Evolutionary conservation across 352 stramenopile genomes (phyloP).

Genomic region (Phytophthora ramorum): DNA sequence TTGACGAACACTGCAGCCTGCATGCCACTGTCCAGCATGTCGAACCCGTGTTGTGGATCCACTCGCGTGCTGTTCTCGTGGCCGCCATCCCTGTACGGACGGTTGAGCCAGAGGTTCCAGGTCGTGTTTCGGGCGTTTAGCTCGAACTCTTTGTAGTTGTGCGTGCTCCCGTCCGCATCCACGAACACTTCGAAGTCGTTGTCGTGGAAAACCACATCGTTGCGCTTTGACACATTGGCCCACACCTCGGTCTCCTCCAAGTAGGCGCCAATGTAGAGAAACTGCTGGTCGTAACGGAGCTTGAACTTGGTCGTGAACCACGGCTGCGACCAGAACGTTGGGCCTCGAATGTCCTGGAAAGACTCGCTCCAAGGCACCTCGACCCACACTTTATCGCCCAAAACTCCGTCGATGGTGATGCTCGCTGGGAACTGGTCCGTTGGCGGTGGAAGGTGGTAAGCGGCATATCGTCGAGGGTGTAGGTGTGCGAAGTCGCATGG

Average conservation of each 20-base stretch:
- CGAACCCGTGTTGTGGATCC: constrained; percentile 67
- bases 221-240: constrained; percentile 71
- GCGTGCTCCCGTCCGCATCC: constrained; percentile 71
- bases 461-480: constrained; percentile 47
- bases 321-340: constrained; percentile 65
- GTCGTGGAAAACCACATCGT: constrained; percentile 84
- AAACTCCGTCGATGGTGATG: constrained; percentile 57
- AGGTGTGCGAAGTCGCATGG: constrained; percentile 36
- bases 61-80: constrained; percentile 85
- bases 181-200: constrained; percentile 95
- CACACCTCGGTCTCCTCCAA: constrained; percentile 73
- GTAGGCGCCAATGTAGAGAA: constrained; percentile 78
- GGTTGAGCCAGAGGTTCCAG: constrained; percentile 91
- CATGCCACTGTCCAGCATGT: constrained; percentile 67
- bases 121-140: constrained; percentile 89
- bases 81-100: constrained; percentile 84
- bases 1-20: constrained; percentile 57
- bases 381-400: constrained; percentile 69
- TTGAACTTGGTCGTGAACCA: constrained; percentile 82
- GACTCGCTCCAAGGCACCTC: constrained; percentile 57
- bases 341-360: constrained; percentile 76
- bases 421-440: constrained; percentile 12
- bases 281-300: constrained; percentile 72
- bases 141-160: constrained; percentile 94
- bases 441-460: constrained; percentile 38